These are phyloP conservation scores for Glycine tomentella DNA, from an alignment of 306 rosid genomes.

Conservation along the genomic window DNA sequence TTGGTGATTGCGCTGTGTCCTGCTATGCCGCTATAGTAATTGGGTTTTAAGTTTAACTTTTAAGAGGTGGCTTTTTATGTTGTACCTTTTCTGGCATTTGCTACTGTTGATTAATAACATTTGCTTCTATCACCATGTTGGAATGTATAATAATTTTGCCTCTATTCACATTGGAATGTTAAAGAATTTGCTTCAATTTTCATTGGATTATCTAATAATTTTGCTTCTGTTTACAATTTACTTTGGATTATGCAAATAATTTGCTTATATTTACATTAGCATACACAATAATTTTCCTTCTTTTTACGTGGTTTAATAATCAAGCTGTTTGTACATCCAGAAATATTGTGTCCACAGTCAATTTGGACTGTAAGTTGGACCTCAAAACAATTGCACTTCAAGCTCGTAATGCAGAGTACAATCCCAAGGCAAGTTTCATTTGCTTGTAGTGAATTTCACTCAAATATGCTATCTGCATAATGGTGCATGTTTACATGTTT, in stretches of 20 bases:
- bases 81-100: too few species aligned
- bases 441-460: constrained; percentile 6
- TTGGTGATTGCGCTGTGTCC: too few species aligned
- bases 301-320: constrained; percentile 22
- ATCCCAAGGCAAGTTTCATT: constrained; percentile 78
- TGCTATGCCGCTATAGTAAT: too few species aligned
- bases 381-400: constrained; percentile 89
- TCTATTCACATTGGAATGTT: too few species aligned
- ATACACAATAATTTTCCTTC: background rate
- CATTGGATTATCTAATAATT: background rate
- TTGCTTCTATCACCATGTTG: too few species aligned
- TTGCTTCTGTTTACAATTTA: background rate
- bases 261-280: constrained; percentile 2
- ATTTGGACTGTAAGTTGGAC: constrained; percentile 93
- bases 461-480: background rate
- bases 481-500: background rate
- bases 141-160: too few species aligned
- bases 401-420: constrained; percentile 98
- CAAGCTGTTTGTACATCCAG: constrained; percentile 50
- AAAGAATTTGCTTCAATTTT: too few species aligned
- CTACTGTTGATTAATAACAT: too few species aligned
- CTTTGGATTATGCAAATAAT: background rate
- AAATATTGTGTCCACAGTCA: constrained; percentile 93
- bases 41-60: too few species aligned
- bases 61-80: too few species aligned